Base-by-base conservation (phyloP, 192 early-diverging fungal species). In the Coemansia sp. region DNA sequence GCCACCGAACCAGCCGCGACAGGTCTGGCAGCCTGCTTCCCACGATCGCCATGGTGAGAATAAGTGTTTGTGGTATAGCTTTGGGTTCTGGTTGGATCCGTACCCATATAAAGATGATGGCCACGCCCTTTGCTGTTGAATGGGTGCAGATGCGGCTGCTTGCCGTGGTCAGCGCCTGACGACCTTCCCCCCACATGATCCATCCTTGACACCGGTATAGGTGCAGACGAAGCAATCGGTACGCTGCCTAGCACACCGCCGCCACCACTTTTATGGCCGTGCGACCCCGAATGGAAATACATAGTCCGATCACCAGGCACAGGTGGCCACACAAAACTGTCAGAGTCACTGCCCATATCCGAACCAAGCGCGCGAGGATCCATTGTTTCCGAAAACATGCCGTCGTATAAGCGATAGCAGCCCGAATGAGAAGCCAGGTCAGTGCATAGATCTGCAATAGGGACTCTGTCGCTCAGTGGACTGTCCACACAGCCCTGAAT, bases 401-500 rank as follows among this genome's bases (percentile, higher is more conserved):
- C 75, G 46, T 83, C 80, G 53, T 83, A 83, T 38, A 83, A 44
- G 20, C 80, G 75, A 41, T 83, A 83, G 72, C 80, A 83, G 52
- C 80, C 80, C 38, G 80, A 77, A 30, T 74, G 80, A 21, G 71
- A 67, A 12, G 75, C 72, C 23, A 52, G 41, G 16, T 64, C 67
- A 1, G 74, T 34, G 26, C 74, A 76, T 36, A 76, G 49, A 16
- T 67, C 67, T 12, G 64, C 59, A 0, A 64, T 33, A 0, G 63
- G 70, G 21, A 71, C 44, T 11, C 44, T 63, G 11, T 57, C 60
- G 59, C 45, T 64, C n/a, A 55, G 38, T 23, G 16, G 56, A 16
- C 67, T 43, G 30, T 59, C 39, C 16, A 35, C 34, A 6, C 59
- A 46, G 7, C 55, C 44, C 4, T 64, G 52, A 38, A 45, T 43